phyloP scores from a whole-genome alignment of 345 rosid species.

The Gossypium arboreum region DNA sequence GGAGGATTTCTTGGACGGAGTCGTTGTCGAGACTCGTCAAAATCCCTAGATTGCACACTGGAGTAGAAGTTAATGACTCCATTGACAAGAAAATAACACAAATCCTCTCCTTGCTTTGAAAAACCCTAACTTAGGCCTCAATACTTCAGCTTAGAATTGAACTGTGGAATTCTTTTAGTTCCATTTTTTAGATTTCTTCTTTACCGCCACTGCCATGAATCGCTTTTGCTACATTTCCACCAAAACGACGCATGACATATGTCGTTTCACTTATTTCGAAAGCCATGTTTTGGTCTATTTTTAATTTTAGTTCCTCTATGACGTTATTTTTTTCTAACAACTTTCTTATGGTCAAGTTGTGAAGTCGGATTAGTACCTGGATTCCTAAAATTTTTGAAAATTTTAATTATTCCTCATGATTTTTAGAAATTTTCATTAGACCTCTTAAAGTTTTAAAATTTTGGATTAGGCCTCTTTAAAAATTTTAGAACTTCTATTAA shows the following conservation, averaged over 20 bases:
- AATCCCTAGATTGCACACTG: slow-evolving; percentile 39
- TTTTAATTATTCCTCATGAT: too few relatives aligned
- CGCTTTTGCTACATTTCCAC: not conserved
- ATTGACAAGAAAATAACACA: slow-evolving; percentile 16
- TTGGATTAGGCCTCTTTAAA: too few relatives aligned
- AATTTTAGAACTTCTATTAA: too few relatives aligned
- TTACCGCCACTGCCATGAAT: slow-evolving; percentile 19
- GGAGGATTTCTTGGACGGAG: slow-evolving; percentile 49
- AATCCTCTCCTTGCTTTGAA: not conserved
- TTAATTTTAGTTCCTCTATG: not conserved
- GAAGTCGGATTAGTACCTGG: too few relatives aligned
- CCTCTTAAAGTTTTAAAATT: too few relatives aligned
- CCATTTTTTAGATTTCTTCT: not conserved
- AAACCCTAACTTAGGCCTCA: slow-evolving; percentile 1
- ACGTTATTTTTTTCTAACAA: too few relatives aligned
- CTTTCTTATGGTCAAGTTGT: too few relatives aligned
- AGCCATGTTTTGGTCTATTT: not conserved
- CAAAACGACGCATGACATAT: not conserved
- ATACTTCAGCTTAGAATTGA: not conserved
- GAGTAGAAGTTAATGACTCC: slow-evolving; percentile 40
- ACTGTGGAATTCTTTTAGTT: not conserved
- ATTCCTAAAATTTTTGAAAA: too few relatives aligned
- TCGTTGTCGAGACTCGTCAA: slow-evolving; percentile 47
- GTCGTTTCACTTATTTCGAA: not conserved
- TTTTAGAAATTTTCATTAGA: too few relatives aligned